Evolutionary conservation across 768 basidiomycete genomes (phyloP).

Genomic region (Kwoniella heveanensis): DNA sequence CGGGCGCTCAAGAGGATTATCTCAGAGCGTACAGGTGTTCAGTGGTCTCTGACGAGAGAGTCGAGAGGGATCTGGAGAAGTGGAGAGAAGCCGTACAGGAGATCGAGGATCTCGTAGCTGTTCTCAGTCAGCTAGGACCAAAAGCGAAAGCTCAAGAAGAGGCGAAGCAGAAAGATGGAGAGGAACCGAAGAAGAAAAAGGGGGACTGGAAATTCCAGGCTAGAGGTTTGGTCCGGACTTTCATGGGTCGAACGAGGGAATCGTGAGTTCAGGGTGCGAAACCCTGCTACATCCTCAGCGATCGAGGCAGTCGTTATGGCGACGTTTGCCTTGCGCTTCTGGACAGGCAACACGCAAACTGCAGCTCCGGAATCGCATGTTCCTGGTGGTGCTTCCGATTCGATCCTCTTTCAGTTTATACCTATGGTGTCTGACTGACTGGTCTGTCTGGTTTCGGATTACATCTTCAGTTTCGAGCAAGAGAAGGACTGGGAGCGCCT

Average conservation of each 20-base stretch:
- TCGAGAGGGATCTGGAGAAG: slow-evolving; percentile 67
- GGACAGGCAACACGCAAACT: too few species aligned
- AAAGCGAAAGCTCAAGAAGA: slow-evolving; percentile 41
- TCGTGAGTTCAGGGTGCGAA: slow-evolving; percentile 54
- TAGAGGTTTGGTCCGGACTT: slow-evolving; percentile 81
- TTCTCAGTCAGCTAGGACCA: slow-evolving; percentile 80
- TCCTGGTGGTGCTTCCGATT: too few species aligned
- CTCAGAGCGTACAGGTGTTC: slow-evolving; percentile 81
- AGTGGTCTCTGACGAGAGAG: slow-evolving; percentile 63
- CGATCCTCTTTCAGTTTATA: too few species aligned
- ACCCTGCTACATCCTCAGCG: too few species aligned
- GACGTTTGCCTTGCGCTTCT: too few species aligned
- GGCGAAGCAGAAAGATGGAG: slow-evolving; percentile 29
- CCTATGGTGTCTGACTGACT: too few species aligned
- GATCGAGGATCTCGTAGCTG: slow-evolving; percentile 80
- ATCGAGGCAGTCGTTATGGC: too few species aligned
- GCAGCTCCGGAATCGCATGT: too few species aligned
- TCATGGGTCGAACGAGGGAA: slow-evolving; percentile 80
- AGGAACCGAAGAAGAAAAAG: slow-evolving; percentile 58
- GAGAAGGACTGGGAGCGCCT: slow-evolving; percentile 80
- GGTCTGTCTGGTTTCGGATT: neutral
- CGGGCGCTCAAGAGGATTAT: slow-evolving; percentile 77
- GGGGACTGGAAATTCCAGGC: slow-evolving; percentile 79
- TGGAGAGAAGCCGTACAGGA: slow-evolving; percentile 78
- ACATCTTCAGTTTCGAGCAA: slow-evolving; percentile 67